Evolutionary conservation across 1,139 yeast genomes (phyloP).

Genomic region (Yamadazyma triangularis): DNA sequence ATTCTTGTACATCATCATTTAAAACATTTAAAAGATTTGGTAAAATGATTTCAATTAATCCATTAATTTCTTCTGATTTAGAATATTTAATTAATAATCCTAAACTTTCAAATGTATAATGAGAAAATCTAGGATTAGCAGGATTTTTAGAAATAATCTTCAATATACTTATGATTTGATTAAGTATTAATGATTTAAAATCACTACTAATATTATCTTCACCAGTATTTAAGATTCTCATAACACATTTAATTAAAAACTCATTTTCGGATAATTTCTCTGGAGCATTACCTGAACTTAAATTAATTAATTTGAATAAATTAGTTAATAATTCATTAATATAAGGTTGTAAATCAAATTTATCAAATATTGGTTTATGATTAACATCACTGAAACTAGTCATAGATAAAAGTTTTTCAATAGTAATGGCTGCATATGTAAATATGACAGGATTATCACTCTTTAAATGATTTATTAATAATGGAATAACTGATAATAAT

Average conservation of each 20-base stretch:
- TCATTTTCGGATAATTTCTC: conserved; percentile 95
- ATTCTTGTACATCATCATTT: conserved; percentile 87
- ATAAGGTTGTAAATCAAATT: conserved; percentile 56
- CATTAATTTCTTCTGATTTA: conserved; percentile 23
- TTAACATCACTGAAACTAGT: conserved; percentile 49
- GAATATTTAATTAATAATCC: conserved; percentile 65
- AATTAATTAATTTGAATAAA: conserved; percentile 61
- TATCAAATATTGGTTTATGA: conserved; percentile 57
- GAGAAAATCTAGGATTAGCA: conserved; percentile 90
- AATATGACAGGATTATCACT: conserved; percentile 73
- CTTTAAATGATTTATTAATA: conserved; percentile 65
- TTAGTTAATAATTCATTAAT: conserved; percentile 53
- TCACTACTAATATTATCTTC: conserved; percentile 52
- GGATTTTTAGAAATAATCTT: conserved; percentile 80
- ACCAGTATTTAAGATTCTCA: conserved; percentile 75
- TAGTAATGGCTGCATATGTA: conserved; percentile 90
- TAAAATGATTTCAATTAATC: conserved; percentile 53
- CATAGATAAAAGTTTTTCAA: conserved; percentile 81
- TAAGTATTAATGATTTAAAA: conserved; percentile 45
- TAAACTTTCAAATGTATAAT: conserved; percentile 83
- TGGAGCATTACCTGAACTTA: conserved; percentile 44
- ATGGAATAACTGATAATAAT: conserved; percentile 73
- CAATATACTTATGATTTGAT: conserved; percentile 67
- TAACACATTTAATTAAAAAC: conserved; percentile 80
- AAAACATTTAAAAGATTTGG: conserved; percentile 67